Evolutionary conservation across 1,284 basidiomycete genomes (phyloP).

Genomic region (Rhizopogon parksii): DNA sequence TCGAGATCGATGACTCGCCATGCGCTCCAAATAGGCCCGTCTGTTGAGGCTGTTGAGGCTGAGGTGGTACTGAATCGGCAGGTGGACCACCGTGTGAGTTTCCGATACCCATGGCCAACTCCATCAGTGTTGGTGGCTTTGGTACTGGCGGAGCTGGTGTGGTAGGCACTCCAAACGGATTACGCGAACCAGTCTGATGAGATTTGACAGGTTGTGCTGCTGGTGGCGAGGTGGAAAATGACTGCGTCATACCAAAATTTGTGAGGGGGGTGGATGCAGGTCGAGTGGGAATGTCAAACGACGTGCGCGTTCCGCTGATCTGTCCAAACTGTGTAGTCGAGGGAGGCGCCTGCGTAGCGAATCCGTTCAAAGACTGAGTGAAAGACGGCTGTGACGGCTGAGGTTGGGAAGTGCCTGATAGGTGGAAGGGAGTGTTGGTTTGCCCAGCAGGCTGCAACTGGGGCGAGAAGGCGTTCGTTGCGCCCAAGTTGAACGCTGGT

Average conservation of each 20-base stretch:
- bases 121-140: constrained; percentile 74
- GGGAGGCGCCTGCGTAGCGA: background rate
- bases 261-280: constrained; percentile 66
- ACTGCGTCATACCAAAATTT: constrained; percentile 25
- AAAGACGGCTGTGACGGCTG: constrained; percentile 8
- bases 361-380: background rate
- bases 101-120: constrained; percentile 57
- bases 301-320: constrained; percentile 9
- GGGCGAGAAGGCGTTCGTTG: constrained; percentile 43
- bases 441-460: constrained; percentile 14
- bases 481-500: constrained; percentile 64
- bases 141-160: constrained; percentile 64
- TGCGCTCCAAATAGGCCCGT: constrained; percentile 7
- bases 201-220: constrained; percentile 61
- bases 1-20: constrained; percentile 47
- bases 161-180: constrained; percentile 84
- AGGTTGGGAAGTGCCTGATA: constrained; percentile 5
- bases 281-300: constrained; percentile 38
- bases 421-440: constrained; percentile 11
- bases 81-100: constrained; percentile 12
- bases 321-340: constrained; percentile 11
- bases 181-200: constrained; percentile 90
- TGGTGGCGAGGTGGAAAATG: constrained; percentile 33
- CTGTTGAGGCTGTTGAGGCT: constrained; percentile 26
- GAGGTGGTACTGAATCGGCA: constrained; percentile 19